Base-by-base conservation (phyloP, 2,329 filamentous ascomycete genomes). In the Knufia fluminis region DNA sequence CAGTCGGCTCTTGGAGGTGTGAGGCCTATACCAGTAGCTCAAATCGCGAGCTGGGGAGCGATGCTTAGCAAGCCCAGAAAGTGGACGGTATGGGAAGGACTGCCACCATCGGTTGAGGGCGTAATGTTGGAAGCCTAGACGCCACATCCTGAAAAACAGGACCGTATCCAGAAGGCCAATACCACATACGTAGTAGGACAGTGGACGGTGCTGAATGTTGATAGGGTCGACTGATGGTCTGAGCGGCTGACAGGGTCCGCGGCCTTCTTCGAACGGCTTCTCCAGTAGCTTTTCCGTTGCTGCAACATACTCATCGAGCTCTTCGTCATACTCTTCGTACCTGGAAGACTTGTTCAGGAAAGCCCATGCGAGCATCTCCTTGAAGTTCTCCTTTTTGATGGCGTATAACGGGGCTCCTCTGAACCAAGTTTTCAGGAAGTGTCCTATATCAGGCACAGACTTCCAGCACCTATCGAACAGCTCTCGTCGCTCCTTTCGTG, bases 151-250 rank as follows among this genome's bases (percentile, higher is more conserved):
- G 74, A 59, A 41, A 76, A 74, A 48, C 66, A 66, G 68, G 72
- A 49, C 0, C 50, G 23, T 31, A 50, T 26, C 19, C 20, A 39
- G n/a, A n/a, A 43, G 12, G 3, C 23, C 32, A 20, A 17, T 44
- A 62, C 79, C 62, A 55, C 81, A 71, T 33, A 70, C 51, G 57
- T 85, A 86, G 80, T 81, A 86, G n/a, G 74, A 44, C 23, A 85
- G 64, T 49, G 78, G 77, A 41, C 81, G 72, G 61, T 83, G 81
- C 6, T 73, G 67, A 58, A 79, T 79, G 14, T 74, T 68, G 52
- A 86, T 71, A 6, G 69, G 66, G 62, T 87, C 83, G n/a, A 85
- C 59, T 2, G 81, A 85, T 57, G 85, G 66, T n/a, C 82, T 72
- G 53, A 86, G 62, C 46, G 75, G 69, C 57, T 71, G 71, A 2